These are phyloP conservation scores for Glebionis coronaria DNA, from an alignment of 129 eudicot species.

Conservation along the genomic window DNA sequence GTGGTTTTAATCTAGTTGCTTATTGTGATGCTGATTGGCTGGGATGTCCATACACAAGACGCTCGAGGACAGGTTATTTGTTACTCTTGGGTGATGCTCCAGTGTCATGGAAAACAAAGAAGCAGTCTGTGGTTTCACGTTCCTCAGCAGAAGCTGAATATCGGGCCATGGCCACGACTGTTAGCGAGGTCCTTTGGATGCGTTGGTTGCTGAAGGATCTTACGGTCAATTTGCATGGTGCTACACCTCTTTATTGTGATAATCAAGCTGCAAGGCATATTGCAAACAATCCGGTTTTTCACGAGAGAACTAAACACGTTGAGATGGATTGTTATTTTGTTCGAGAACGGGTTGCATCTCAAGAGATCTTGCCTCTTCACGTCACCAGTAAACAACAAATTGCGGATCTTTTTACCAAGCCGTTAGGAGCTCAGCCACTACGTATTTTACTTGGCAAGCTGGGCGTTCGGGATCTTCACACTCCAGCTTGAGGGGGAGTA, in stretches of 20 bases:
- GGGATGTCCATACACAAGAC: not conserved
- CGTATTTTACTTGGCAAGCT: not conserved
- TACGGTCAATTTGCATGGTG: not conserved
- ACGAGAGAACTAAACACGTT: not conserved
- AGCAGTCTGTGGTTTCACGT: too few species aligned
- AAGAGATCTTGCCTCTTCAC: not conserved
- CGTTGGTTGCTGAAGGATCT: not conserved
- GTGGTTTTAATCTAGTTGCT: slow-evolving; percentile 3
- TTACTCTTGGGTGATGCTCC: too few species aligned
- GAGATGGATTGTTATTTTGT: not conserved
- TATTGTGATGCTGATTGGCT: not conserved
- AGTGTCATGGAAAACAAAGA: too few species aligned
- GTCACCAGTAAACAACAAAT: not conserved
- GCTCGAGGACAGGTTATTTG: too few species aligned
- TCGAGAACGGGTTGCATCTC: not conserved
- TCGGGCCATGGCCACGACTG: not conserved
- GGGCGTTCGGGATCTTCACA: not conserved
- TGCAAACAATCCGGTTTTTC: not conserved
- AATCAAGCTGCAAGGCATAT: not conserved
- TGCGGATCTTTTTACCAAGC: not conserved
- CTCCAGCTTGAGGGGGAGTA: slow-evolving; percentile 1
- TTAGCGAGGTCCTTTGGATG: not conserved
- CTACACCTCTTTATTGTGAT: not conserved
- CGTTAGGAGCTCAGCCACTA: not conserved
- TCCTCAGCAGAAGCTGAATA: not conserved